Conservation (phyloP, 1,284 basidiomycete species). For the Earliella scabrosa region DNA sequence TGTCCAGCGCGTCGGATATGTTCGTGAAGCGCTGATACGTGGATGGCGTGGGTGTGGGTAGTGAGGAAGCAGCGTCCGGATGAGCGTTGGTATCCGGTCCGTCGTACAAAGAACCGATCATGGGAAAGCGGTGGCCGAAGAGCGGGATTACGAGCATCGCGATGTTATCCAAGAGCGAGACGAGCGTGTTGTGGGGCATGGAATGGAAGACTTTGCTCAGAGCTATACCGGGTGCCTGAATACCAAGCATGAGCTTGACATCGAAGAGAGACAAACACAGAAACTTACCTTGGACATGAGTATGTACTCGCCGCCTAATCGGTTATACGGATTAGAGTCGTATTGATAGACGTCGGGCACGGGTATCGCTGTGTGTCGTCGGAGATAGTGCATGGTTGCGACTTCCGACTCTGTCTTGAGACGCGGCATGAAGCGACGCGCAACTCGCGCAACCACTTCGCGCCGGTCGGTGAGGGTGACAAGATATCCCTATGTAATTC, state of each 20-base stretch:
- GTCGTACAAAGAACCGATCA: conserved; percentile 74
- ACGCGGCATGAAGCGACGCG: conserved; percentile 80
- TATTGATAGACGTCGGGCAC: conserved; percentile 76
- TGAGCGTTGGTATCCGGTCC: conserved; percentile 45
- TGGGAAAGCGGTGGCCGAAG: conserved; percentile 74
- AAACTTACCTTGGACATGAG: conserved; percentile 79
- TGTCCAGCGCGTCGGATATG: conserved; percentile 21
- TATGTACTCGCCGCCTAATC: conserved; percentile 81
- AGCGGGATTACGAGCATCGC: conserved; percentile 68
- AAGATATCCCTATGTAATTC: conserved; percentile 63
- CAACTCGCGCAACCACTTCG: conserved; percentile 75
- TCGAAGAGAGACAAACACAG: conserved; percentile 4
- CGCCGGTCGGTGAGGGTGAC: conserved; percentile 64
- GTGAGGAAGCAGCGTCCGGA: conserved; percentile 26
- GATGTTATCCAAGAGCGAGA: conserved; percentile 66
- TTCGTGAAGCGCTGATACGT: conserved; percentile 18
- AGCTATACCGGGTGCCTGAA: conserved; percentile 70
- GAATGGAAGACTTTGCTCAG: conserved; percentile 70
- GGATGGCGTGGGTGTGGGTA: conserved; percentile 36
- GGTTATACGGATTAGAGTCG: conserved; percentile 81
- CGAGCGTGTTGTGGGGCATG: conserved; percentile 62
- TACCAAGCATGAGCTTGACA: conserved; percentile 1
- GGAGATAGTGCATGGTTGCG: conserved; percentile 77
- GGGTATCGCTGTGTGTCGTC: conserved; percentile 67
- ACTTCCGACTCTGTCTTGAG: conserved; percentile 84